These are phyloP conservation scores for Auxenochlorella pyrenoidosa DNA, from an alignment of 139 green algal genomes.

Conservation along the genomic window DNA sequence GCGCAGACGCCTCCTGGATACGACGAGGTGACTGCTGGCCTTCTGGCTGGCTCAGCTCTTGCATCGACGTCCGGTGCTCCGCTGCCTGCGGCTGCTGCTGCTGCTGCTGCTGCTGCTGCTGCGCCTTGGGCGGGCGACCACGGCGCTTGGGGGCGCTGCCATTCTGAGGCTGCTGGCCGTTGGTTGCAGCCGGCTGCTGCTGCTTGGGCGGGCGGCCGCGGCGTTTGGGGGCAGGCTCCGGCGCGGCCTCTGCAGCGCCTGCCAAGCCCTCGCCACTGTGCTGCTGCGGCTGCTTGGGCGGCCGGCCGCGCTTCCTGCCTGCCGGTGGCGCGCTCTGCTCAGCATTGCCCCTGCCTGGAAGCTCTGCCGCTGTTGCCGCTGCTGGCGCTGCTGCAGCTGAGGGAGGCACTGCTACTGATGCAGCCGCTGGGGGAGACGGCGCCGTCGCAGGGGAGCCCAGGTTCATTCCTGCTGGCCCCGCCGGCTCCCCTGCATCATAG, in stretches of 20 bases:
- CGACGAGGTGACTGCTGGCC: not conserved
- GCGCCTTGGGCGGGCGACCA: not conserved
- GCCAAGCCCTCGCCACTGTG: not conserved
- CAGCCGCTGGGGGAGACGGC: not conserved
- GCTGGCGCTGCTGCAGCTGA: not conserved
- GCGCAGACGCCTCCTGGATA: no score
- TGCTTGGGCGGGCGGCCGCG: not conserved
- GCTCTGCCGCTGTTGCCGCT: not conserved
- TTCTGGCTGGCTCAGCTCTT: not conserved
- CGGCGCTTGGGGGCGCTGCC: not conserved
- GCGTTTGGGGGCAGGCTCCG: not conserved
- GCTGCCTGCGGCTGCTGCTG: not conserved
- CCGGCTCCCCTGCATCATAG: conserved; percentile 3
- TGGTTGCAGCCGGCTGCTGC: not conserved
- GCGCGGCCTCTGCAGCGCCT: not conserved
- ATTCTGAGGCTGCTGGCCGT: not conserved
- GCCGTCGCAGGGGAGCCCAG: no score
- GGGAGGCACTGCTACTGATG: not conserved
- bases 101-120: not conserved
- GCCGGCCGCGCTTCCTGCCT: not conserved
- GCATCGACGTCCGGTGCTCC: not conserved
- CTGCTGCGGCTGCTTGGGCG: not conserved
- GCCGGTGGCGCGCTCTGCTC: not conserved
- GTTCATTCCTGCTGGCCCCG: not conserved
- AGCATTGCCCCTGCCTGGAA: not conserved